These are phyloP conservation scores for Tricholoma sp. DNA, from an alignment of 768 basidiomycete species.

Conservation along the genomic window DNA sequence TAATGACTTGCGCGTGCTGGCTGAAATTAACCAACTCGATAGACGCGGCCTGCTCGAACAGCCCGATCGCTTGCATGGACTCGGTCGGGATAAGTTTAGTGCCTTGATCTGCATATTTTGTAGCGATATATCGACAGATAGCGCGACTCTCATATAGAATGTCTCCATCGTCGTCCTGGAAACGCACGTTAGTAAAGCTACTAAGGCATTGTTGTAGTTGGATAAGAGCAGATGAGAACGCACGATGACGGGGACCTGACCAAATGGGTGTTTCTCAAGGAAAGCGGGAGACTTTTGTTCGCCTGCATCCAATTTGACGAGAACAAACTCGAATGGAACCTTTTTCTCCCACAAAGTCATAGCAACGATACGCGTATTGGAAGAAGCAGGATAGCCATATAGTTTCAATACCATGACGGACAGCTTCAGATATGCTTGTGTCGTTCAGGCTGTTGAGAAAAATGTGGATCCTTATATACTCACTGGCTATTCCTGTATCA, in stretches of 20 bases:
- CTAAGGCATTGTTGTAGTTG: not conserved
- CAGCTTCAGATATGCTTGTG: too few species aligned
- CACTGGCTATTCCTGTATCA: too few species aligned
- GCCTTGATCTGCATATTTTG: constrained; percentile 46
- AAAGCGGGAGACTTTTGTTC: constrained; percentile 36
- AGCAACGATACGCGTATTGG: constrained; percentile 42
- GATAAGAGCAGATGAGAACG: not conserved
- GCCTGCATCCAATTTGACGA: constrained; percentile 23
- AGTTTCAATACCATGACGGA: constrained; percentile 41
- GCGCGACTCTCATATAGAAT: constrained; percentile 40
- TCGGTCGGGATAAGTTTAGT: constrained; percentile 44
- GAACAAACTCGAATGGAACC: constrained; percentile 42
- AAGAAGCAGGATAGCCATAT: constrained; percentile 35
- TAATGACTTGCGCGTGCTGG: constrained; percentile 34
- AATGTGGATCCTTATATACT: too few species aligned
- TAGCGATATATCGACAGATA: constrained; percentile 45
- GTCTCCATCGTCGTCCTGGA: constrained; percentile 17
- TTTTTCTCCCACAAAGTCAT: constrained; percentile 39
- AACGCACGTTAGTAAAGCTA: not conserved
- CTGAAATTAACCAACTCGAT: constrained; percentile 55
- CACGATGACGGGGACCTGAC: constrained; percentile 31
- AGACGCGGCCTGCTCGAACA: constrained; percentile 49
- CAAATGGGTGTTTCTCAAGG: constrained; percentile 46
- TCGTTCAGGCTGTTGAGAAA: too few species aligned
- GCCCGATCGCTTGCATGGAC: constrained; percentile 26